Conservation (phyloP, 129 eudicot genomes). For the Centaurea solstitialis region DNA sequence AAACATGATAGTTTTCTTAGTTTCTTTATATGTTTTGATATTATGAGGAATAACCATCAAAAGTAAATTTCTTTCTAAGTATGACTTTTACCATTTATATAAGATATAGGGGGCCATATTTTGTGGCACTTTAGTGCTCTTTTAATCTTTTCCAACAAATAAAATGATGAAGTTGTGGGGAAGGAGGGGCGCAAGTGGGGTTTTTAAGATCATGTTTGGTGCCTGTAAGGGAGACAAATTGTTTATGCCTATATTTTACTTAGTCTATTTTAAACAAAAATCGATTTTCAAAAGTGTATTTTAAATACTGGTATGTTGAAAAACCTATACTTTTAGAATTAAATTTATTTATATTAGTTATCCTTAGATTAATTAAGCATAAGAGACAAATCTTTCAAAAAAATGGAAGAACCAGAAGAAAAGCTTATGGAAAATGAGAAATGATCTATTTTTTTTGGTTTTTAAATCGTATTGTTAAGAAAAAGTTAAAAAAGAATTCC, state of each 20-base stretch:
- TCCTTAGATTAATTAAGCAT: background rate
- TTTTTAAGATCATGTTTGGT: slow-evolving; percentile 26
- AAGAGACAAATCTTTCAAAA: background rate
- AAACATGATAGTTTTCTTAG: background rate
- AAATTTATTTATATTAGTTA: background rate
- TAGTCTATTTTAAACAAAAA: background rate
- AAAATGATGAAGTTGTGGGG: slow-evolving; percentile 23
- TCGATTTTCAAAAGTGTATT: background rate
- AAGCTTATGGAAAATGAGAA: background rate
- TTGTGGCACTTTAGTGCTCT: slow-evolving; percentile 20
- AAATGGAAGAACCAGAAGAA: background rate
- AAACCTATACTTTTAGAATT: background rate
- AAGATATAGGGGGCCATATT: slow-evolving; percentile 12
- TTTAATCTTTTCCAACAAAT: background rate
- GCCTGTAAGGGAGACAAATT: slow-evolving; percentile 17
- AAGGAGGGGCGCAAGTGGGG: slow-evolving; percentile 35
- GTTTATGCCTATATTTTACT: background rate
- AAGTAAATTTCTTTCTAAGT: background rate
- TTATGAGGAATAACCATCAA: background rate
- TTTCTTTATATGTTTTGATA: background rate
- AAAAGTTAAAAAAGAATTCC: background rate
- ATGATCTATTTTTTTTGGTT: too few relatives aligned
- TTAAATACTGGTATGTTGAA: background rate
- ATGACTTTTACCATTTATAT: slow-evolving; percentile 13
- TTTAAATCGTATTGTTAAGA: background rate